Percentiles rank a stretch among this genome's conserved stretches.
These are phyloP conservation scores for Neospora caninum DNA, from an alignment of 169 alveolate genomes.

Conservation along the genomic window DNA sequence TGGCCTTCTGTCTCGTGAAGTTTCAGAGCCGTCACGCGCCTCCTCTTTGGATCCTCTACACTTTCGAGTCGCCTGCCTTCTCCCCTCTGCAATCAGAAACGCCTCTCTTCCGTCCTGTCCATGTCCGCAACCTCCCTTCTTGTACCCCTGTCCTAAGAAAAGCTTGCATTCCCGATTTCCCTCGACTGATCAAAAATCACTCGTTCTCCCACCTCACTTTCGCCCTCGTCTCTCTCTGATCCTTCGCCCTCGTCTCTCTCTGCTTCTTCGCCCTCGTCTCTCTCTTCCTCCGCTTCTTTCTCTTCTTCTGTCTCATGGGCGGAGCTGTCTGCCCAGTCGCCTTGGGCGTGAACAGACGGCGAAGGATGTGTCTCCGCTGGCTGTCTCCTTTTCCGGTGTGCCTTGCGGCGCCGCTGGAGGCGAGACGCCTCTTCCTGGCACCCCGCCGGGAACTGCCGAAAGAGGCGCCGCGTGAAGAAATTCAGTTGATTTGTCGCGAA, in stretches of 20 bases:
- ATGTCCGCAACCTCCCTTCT: no score
- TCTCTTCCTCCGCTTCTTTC: background rate
- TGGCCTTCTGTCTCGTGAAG: no score
- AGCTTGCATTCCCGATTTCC: background rate
- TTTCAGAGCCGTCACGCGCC: no score
- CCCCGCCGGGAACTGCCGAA: background rate
- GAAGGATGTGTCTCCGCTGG: background rate
- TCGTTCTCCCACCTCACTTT: background rate
- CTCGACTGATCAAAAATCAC: background rate
- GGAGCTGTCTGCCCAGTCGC: background rate
- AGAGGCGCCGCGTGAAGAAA: slow-evolving; percentile 49
- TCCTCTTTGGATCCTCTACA: no score
- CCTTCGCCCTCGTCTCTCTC: background rate
- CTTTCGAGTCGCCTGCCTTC: no score
- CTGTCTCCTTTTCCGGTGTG: background rate
- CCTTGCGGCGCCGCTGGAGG: background rate
- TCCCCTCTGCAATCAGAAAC: no score
- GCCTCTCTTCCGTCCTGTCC: no score
- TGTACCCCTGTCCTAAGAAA: background rate
- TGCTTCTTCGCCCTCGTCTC: background rate
- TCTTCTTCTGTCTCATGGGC: background rate
- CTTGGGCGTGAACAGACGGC: background rate
- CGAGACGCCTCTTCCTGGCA: background rate
- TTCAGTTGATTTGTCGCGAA: slow-evolving; percentile 54
- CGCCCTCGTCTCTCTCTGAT: background rate